Conservation (phyloP, 2,329 filamentous ascomycete species). For the Dothistroma septosporum region DNA sequence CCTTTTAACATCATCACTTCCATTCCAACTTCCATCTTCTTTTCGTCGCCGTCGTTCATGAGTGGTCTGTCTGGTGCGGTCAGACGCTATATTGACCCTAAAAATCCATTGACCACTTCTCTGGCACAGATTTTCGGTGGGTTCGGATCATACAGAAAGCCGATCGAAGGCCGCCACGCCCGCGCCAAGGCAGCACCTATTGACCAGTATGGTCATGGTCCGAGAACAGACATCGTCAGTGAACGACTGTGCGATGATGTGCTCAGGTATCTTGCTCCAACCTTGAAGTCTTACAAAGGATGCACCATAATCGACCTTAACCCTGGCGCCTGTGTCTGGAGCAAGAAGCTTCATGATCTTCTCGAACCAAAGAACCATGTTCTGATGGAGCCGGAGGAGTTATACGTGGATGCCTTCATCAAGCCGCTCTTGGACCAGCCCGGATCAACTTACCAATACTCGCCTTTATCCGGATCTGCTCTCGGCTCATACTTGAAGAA, state of each 20-base stretch:
- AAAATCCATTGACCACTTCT: not conserved
- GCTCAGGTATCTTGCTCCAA: conserved; percentile 63
- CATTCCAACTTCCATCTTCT: not conserved
- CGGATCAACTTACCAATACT: conserved; percentile 48
- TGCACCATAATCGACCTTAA: conserved; percentile 86
- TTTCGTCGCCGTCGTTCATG: conserved; percentile 4
- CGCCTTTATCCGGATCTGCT: conserved; percentile 26
- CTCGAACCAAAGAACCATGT: conserved; percentile 78
- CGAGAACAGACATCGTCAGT: conserved; percentile 20
- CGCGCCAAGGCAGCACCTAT: not conserved
- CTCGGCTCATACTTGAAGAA: conserved; percentile 24
- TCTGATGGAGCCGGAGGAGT: conserved; percentile 63
- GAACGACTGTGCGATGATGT: conserved; percentile 52
- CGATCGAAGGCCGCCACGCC: not conserved
- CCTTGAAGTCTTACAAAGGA: conserved; percentile 65
- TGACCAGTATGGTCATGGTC: not conserved
- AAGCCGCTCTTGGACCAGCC: conserved; percentile 39
- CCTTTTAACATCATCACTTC: not conserved
- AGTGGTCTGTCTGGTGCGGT: not conserved
- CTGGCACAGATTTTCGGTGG: conserved; percentile 6
- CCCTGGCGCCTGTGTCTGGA: conserved; percentile 76
- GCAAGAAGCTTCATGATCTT: conserved; percentile 66
- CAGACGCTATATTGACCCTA: conserved; percentile 4
- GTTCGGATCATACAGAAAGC: not conserved
- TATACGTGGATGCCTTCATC: conserved; percentile 59